Percentiles rank a stretch among this genome's conserved stretches.
phyloP scores from a whole-genome alignment of 352 stramenopile species.

The Plasmopara muralis region DNA sequence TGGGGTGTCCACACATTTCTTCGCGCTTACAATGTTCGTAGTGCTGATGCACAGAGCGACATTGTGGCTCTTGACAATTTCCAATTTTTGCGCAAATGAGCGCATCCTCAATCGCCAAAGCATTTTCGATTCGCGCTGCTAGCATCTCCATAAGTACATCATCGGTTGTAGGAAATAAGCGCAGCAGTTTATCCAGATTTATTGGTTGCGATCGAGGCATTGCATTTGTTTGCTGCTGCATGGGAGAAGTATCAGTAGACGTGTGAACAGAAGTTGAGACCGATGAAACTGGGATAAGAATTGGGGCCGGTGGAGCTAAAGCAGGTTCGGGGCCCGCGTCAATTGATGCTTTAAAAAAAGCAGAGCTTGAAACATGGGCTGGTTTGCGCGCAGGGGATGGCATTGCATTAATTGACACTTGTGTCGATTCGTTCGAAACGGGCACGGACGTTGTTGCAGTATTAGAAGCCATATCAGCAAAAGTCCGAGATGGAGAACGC shows the following conservation, averaged over 20 bases:
- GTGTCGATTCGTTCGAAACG: background rate
- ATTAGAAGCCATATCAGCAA: background rate
- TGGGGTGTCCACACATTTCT: slow-evolving; percentile 22
- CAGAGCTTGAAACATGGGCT: background rate
- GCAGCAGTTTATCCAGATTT: slow-evolving; percentile 25
- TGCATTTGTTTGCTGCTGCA: background rate
- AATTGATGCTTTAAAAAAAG: background rate
- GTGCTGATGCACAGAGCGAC: slow-evolving; percentile 21
- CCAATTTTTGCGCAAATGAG: slow-evolving; percentile 29
- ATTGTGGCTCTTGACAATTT: slow-evolving; percentile 26
- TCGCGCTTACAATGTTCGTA: slow-evolving; percentile 32
- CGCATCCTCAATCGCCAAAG: slow-evolving; percentile 33
- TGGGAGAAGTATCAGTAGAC: background rate
- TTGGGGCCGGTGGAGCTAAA: background rate
- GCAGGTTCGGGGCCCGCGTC: background rate
- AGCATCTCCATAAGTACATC: slow-evolving; percentile 20
- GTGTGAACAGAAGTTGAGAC: slow-evolving; percentile 2
- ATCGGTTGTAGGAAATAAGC: slow-evolving; percentile 29
- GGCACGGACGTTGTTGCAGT: background rate
- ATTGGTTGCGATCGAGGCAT: slow-evolving; percentile 4
- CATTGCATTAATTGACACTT: background rate
- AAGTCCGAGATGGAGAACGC: background rate
- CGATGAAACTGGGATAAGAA: slow-evolving; percentile 5
- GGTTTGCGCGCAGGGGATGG: background rate
- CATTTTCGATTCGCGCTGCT: slow-evolving; percentile 19